Base-by-base conservation (phyloP, 2,329 filamentous ascomycete species). In the Exophiala sp. region DNA sequence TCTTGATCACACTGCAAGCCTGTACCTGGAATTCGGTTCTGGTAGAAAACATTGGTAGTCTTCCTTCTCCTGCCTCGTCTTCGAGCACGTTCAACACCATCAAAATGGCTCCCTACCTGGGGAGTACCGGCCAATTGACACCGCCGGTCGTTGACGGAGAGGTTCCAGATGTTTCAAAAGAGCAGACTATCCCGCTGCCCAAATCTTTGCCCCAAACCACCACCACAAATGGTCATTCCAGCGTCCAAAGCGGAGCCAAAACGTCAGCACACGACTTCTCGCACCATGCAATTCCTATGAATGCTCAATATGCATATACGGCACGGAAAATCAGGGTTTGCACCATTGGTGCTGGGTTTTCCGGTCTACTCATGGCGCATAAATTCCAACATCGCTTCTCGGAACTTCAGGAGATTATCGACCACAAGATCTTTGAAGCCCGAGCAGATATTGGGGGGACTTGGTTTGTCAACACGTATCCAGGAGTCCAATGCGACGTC, bases 401-500 rank as follows among this genome's bases (percentile, higher is more conserved):
- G 2, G 62, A 68, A 11, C 56, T 68, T n/a, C 57, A 66, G 10
- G 62, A 67, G 34, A 59, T 65, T 18, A 65, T 72, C 32, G 67
- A 69, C 6, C 64, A 71, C 36, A 65, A 67, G 0, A 71, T 77
- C 47, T 77, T 73, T 48, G 74, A 77, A 61, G 68, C 70, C 54
- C 65, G 69, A 38, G 33, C 33, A 8, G 66, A 69, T 20, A 56
- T 75, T 20, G 73, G 71, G 7, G 72, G 72, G 5, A 74, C 72
- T 0, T 70, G 67, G 68, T 60, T 72, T 2, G 72, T 71, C 35
- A 75, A 75, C 48, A 63, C 62, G 1, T 74, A 72, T 50, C 71
- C 71, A 0, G 73, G 73, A 3, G 12, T 60, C 7, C 50, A 53
- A 39, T 89, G 86, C 61, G 85, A 88, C 65, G 81, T 89, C 11